A percentile compares a stretch with the other conserved stretches of the same genome.
Evolutionary conservation across 2,329 filamentous ascomycete genomes (phyloP).

Genomic region (Penicillium fuscoglaucum): DNA sequence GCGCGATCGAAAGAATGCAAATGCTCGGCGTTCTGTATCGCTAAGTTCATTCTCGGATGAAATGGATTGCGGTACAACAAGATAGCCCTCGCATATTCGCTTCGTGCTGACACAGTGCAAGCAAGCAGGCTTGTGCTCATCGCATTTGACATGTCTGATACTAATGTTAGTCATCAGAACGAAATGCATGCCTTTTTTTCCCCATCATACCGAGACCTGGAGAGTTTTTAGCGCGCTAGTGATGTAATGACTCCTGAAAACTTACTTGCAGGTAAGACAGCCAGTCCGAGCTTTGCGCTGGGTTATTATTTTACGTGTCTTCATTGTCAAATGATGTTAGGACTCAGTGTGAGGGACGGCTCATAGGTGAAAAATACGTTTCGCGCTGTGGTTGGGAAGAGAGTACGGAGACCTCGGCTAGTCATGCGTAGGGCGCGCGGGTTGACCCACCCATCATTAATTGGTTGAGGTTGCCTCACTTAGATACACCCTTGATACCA

Average conservation of each 20-base stretch:
- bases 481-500: no score
- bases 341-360: background rate
- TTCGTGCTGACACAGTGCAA: background rate
- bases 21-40: conserved; percentile 9
- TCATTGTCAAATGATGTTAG: background rate
- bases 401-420: background rate
- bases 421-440: background rate
- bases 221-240: no score
- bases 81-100: conserved; percentile 9
- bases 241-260: no score
- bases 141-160: conserved; percentile 6
- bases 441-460: background rate
- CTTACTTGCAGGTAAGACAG: no score
- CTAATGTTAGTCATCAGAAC: no score
- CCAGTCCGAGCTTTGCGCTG: no score
- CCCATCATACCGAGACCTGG: no score
- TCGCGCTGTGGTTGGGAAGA: background rate
- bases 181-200: no score
- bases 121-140: conserved; percentile 6
- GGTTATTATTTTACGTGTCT: no score
- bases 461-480: background rate
- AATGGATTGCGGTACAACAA: background rate
- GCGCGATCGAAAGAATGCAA: conserved; percentile 6
- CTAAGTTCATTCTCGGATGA: background rate
- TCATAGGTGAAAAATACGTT: background rate